Percentiles rank a stretch among this genome's conserved stretches.
These are phyloP conservation scores for Jacaranda copaia DNA, from an alignment of 257 asterid species.

Conservation along the genomic window DNA sequence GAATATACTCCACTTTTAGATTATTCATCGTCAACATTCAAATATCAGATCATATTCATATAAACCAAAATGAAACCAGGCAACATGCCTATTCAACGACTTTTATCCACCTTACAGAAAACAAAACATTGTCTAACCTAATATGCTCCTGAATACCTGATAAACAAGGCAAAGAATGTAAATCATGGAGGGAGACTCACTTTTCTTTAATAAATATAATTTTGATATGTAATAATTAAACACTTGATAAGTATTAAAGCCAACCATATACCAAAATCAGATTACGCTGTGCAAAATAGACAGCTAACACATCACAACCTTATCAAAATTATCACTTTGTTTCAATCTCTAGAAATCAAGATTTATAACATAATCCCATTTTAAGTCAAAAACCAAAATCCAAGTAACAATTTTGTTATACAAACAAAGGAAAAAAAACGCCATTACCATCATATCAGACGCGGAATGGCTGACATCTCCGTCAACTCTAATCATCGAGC, in stretches of 20 bases:
- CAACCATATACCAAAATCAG: background rate
- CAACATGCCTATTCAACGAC: background rate
- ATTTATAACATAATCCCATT: background rate
- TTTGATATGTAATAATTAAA: no score
- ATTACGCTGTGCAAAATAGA: background rate
- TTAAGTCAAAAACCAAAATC: background rate
- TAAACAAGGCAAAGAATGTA: no score
- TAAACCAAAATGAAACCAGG: background rate
- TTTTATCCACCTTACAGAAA: background rate
- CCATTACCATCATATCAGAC: conserved; percentile 60
- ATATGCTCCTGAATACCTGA: no score
- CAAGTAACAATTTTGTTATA: background rate
- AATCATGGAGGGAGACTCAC: no score
- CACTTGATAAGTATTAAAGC: no score
- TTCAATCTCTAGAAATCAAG: background rate
- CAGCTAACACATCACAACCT: background rate
- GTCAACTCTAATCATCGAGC: conserved; percentile 74
- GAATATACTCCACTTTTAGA: background rate
- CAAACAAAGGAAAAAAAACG: background rate
- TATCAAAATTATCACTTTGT: background rate
- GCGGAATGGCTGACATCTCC: conserved; percentile 68
- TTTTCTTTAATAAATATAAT: no score
- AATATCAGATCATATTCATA: background rate
- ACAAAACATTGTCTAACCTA: no score
- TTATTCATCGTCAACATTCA: background rate